A percentile compares a stretch with the other conserved stretches of the same genome.
These are phyloP conservation scores for Clonostachys sp. DNA, from an alignment of 2,329 filamentous ascomycete genomes.

Conservation along the genomic window DNA sequence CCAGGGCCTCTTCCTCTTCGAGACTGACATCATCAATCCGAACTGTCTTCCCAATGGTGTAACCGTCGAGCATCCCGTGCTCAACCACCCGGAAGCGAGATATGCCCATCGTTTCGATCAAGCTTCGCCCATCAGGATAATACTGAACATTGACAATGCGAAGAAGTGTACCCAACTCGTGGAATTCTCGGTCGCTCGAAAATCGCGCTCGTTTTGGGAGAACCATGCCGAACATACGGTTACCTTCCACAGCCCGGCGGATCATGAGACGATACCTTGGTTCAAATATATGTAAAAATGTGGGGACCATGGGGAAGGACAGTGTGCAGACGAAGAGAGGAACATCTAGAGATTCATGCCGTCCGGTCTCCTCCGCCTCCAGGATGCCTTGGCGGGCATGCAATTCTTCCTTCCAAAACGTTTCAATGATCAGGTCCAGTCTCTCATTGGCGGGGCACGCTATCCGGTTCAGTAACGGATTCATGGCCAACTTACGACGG, in stretches of 20 bases:
- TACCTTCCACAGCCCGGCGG: slow-evolving; percentile 67
- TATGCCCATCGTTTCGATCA: slow-evolving; percentile 73
- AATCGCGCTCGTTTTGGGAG: slow-evolving; percentile 54
- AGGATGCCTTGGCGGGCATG: slow-evolving; percentile 50
- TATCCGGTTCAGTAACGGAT: slow-evolving; percentile 31
- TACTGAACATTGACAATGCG: slow-evolving; percentile 70
- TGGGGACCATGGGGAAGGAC: slow-evolving; percentile 77
- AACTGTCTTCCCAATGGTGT: slow-evolving; percentile 71
- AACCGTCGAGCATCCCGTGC: slow-evolving; percentile 67
- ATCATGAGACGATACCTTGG: slow-evolving; percentile 92
- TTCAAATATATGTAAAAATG: slow-evolving; percentile 88
- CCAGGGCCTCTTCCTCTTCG: slow-evolving; percentile 72
- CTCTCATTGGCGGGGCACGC: slow-evolving; percentile 54
- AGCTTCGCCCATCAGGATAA: slow-evolving; percentile 74
- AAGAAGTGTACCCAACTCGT: slow-evolving; percentile 73
- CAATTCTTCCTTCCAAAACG: slow-evolving; percentile 66
- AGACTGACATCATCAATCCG: slow-evolving; percentile 77
- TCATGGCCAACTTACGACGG: slow-evolving; percentile 56
- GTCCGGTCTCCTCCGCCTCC: slow-evolving; percentile 51
- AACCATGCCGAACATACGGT: slow-evolving; percentile 81
- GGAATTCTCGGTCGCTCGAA: slow-evolving; percentile 41
- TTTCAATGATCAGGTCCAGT: slow-evolving; percentile 57
- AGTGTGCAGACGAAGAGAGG: slow-evolving; percentile 80
- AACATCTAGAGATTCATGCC: slow-evolving; percentile 53
- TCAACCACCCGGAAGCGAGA: slow-evolving; percentile 71